Conservation (phyloP, 2,329 filamentous ascomycete species). For the Aureobasidium pullulans region DNA sequence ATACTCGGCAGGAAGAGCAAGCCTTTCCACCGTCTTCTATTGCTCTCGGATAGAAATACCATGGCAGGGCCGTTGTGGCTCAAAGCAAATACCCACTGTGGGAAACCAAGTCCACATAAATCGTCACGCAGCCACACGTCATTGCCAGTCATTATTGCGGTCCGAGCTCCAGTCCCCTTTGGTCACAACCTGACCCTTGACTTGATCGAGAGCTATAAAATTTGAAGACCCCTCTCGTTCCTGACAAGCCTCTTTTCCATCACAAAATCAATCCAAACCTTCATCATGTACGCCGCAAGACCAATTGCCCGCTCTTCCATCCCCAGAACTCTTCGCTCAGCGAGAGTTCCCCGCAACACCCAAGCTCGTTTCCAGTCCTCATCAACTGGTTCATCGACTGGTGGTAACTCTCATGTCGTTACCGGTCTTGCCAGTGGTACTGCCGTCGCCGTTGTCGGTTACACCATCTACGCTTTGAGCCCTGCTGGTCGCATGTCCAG, state of each 20-base stretch:
- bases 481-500: slow-evolving; percentile 25
- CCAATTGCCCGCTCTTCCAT: slow-evolving; percentile 11
- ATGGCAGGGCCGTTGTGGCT: slow-evolving; percentile 2
- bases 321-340: slow-evolving; percentile 12
- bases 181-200: not conserved
- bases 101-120: not conserved
- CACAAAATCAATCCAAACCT: not conserved
- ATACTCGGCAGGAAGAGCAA: not conserved
- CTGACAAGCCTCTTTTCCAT: not conserved
- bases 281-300: slow-evolving; percentile 14
- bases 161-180: not conserved
- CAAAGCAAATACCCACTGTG: not conserved
- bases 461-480: slow-evolving; percentile 48
- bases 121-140: slow-evolving; percentile 3
- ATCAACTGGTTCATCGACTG: slow-evolving; percentile 19
- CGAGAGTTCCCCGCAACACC: slow-evolving; percentile 5
- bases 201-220: slow-evolving; percentile 1
- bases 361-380: slow-evolving; percentile 25
- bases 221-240: not conserved
- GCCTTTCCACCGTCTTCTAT: not conserved
- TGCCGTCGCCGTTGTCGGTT: slow-evolving; percentile 41
- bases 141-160: not conserved
- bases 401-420: slow-evolving; percentile 33
- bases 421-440: slow-evolving; percentile 45
- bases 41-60: not conserved